Evolutionary conservation across 208 protist species (phyloP).

Genomic region (Zelonia costaricensis): DNA sequence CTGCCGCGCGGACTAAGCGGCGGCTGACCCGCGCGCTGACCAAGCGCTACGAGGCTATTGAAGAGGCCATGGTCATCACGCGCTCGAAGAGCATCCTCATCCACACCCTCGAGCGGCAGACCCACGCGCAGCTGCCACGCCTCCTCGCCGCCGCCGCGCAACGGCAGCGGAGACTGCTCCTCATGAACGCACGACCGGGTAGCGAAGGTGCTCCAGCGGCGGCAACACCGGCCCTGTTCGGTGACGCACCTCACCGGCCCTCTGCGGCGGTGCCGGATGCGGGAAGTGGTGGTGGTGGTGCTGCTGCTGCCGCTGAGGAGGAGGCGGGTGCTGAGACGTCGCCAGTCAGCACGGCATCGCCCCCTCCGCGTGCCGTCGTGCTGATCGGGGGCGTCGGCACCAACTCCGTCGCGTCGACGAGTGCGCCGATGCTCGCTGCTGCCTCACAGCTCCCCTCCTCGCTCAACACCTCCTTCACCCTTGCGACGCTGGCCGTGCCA

Average conservation of each 20-base stretch:
- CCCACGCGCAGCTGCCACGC: constrained; percentile 13
- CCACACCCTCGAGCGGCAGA: constrained; percentile 37
- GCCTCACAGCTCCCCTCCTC: constrained; percentile 22
- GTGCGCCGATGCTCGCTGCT: background rate
- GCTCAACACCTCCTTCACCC: constrained; percentile 22
- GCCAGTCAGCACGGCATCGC: background rate
- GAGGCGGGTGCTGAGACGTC: background rate
- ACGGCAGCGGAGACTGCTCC: constrained; percentile 18
- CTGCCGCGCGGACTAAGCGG: background rate
- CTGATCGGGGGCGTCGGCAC: constrained; percentile 10
- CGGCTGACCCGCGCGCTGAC: constrained; percentile 2
- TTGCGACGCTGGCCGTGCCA: constrained; percentile 11
- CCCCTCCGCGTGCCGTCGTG: constrained; percentile 8
- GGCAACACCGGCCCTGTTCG: background rate
- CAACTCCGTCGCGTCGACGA: background rate
- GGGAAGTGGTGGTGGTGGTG: background rate
- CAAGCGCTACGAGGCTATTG: constrained; percentile 50
- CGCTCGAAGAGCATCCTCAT: constrained; percentile 60
- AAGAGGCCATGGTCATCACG: constrained; percentile 68
- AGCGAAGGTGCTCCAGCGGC: background rate
- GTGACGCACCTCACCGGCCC: background rate
- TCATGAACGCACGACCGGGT: background rate
- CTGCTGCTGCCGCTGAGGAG: background rate
- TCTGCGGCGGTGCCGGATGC: background rate
- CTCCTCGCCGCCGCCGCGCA: constrained; percentile 21